Percentiles rank a stretch among this genome's conserved stretches.
phyloP scores from a whole-genome alignment of 208 protist genomes.

The Trypanosoma lewisi region DNA sequence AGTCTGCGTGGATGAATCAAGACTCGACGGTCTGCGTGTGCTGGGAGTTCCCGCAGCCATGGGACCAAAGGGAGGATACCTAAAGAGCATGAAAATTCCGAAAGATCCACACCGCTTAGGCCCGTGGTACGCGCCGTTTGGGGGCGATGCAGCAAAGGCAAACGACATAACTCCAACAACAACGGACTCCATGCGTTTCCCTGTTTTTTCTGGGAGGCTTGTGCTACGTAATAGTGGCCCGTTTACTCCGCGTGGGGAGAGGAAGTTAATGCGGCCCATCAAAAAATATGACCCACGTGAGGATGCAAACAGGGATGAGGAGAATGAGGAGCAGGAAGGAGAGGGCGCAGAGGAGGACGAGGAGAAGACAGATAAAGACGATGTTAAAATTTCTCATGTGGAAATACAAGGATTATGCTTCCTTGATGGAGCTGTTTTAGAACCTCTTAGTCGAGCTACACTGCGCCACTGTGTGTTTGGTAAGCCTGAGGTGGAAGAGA shows the following conservation, averaged over 20 bases:
- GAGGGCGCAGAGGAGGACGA: constrained; percentile 21
- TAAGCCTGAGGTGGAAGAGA: constrained; percentile 1
- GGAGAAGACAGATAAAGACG: constrained; percentile 25
- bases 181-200: constrained; percentile 36
- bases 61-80: constrained; percentile 34
- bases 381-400: constrained; percentile 17
- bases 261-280: constrained; percentile 13
- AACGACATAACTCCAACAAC: constrained; percentile 40
- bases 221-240: constrained; percentile 24
- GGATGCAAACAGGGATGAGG: constrained; percentile 27
- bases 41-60: constrained; percentile 55
- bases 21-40: constrained; percentile 51
- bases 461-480: constrained; percentile 73
- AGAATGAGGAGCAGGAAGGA: constrained; percentile 28
- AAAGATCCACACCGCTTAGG: constrained; percentile 45
- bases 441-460: constrained; percentile 54
- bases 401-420: constrained; percentile 58
- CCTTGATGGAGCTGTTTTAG: constrained; percentile 46
- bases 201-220: constrained; percentile 40
- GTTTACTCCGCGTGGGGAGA: constrained; percentile 17
- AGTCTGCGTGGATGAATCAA: constrained; percentile 54
- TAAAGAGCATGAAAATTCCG: constrained; percentile 17
- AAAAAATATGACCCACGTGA: constrained; percentile 16
- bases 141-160: constrained; percentile 1
- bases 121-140: constrained; percentile 63